Evolutionary conservation across 257 asterid genomes (phyloP).

Genomic region (Verbascum thapsus): DNA sequence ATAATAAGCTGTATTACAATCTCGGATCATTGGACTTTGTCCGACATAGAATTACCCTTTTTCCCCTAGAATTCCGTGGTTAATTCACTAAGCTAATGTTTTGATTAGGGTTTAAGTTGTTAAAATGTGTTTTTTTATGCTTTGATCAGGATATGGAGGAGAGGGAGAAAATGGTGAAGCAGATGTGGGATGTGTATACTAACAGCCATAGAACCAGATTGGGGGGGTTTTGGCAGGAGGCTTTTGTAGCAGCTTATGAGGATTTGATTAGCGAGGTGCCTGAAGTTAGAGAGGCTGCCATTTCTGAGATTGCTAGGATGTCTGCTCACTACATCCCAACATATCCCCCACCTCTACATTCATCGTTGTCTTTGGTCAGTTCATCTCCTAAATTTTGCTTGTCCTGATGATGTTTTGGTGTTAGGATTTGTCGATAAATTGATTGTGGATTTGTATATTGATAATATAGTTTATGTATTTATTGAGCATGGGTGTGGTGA

Average conservation of each 20-base stretch:
- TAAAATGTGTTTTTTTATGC: not conserved
- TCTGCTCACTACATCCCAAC: conserved; percentile 56
- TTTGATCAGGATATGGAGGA: conserved; percentile 82
- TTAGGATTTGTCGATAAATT: not conserved
- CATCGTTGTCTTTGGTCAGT: conserved; percentile 62
- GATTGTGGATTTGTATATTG: not conserved
- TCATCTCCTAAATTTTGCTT: conserved; percentile 5
- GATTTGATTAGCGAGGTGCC: conserved; percentile 71
- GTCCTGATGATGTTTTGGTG: not conserved
- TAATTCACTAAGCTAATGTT: too few relatives aligned
- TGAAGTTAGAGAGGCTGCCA: conserved; percentile 62
- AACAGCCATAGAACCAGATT: conserved; percentile 65
- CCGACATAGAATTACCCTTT: too few relatives aligned
- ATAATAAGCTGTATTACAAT: too few relatives aligned
- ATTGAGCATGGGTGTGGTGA: not conserved
- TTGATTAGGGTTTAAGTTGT: too few relatives aligned
- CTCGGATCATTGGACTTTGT: too few relatives aligned
- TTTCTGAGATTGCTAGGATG: conserved; percentile 90
- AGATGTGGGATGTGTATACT: conserved; percentile 92
- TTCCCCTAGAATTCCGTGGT: too few relatives aligned
- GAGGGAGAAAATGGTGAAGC: conserved; percentile 88
- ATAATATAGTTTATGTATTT: conserved; percentile 1
- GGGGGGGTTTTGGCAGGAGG: conserved; percentile 83
- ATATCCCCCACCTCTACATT: conserved; percentile 50
- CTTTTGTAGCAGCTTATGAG: conserved; percentile 90